These are phyloP conservation scores for Amanita brunnescens DNA, from an alignment of 768 basidiomycete species.

Conservation along the genomic window DNA sequence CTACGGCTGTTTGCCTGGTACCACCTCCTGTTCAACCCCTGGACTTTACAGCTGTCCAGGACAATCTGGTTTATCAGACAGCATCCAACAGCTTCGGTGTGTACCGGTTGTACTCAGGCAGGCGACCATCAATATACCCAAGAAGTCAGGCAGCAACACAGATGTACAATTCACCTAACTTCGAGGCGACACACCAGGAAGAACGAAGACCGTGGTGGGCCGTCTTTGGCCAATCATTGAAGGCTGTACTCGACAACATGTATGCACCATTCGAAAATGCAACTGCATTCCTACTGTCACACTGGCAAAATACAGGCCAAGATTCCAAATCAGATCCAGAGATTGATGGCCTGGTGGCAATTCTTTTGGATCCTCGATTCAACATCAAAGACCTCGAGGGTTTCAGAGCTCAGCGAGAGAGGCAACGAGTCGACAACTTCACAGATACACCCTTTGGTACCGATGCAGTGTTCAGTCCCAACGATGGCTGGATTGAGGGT, in stretches of 20 bases:
- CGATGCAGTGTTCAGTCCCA: neutral
- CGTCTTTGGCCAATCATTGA: neutral
- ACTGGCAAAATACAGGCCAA: neutral
- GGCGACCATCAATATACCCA: no score
- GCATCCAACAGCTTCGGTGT: no score
- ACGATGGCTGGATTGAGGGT: neutral
- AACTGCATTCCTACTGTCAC: neutral
- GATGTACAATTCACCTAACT: no score
- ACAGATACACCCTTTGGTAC: neutral
- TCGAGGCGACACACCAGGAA: no score
- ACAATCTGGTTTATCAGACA: no score
- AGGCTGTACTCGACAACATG: neutral
- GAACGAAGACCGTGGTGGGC: neutral
- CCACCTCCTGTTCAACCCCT: no score
- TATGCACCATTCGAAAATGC: neutral
- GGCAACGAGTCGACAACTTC: neutral
- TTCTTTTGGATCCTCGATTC: neutral
- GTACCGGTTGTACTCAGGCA: no score
- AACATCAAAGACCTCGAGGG: neutral
- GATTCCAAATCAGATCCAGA: neutral
- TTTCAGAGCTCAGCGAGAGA: neutral
- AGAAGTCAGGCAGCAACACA: no score
- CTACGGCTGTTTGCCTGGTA: no score
- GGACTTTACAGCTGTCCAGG: no score
- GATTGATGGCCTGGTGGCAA: neutral